These are phyloP conservation scores for Sporormia fimetaria DNA, from an alignment of 495 filamentous ascomycete species.

Conservation along the genomic window DNA sequence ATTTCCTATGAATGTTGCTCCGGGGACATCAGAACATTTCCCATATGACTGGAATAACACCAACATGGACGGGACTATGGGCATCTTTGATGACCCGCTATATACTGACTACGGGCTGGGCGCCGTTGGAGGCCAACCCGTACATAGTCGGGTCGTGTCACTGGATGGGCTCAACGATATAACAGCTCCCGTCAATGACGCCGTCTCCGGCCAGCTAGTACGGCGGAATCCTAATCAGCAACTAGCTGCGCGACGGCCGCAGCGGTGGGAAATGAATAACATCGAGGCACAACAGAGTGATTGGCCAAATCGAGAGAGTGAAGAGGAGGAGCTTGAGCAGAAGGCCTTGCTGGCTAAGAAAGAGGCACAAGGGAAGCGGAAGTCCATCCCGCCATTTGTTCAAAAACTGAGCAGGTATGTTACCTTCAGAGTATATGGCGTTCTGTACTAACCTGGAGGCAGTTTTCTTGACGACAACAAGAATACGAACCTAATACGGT, in stretches of 20 bases:
- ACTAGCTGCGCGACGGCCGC: constrained; percentile 16
- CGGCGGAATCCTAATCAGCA: constrained; percentile 24
- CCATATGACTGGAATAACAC: constrained; percentile 18
- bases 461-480: constrained; percentile 89
- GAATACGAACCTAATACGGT: constrained; percentile 90
- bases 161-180: constrained; percentile 16
- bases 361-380: constrained; percentile 74
- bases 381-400: constrained; percentile 94
- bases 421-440: not conserved
- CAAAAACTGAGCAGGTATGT: constrained; percentile 94
- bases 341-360: constrained; percentile 64
- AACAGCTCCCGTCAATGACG: not conserved
- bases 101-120: not conserved
- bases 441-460: constrained; percentile 1
- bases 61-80: not conserved
- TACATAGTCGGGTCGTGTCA: constrained; percentile 17
- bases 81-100: constrained; percentile 11
- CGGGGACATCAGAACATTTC: constrained; percentile 7
- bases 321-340: constrained; percentile 63
- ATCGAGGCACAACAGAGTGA: constrained; percentile 1
- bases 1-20: constrained; percentile 5
- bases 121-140: not conserved
- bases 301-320: constrained; percentile 41
- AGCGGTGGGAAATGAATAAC: constrained; percentile 15
- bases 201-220: constrained; percentile 19